Conservation (phyloP, 2,329 filamentous ascomycete genomes). For the Pyricularia sp. region DNA sequence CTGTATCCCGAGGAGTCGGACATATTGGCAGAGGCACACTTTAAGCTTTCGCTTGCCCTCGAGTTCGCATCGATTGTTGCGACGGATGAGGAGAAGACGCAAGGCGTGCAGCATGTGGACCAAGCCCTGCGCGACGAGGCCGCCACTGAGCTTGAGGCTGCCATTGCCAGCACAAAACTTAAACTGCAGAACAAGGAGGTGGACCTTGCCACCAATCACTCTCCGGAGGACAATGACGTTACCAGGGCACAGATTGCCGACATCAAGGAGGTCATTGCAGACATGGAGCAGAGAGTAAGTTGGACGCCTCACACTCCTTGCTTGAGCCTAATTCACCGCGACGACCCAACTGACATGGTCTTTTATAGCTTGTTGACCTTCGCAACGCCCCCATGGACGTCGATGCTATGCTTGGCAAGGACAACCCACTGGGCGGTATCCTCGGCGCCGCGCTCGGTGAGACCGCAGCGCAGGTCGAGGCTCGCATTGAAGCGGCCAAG, state of each 20-base stretch:
- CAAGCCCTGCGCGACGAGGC: conserved; percentile 64
- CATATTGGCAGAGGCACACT: conserved; percentile 88
- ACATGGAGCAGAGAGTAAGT: conserved; percentile 67
- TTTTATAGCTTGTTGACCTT: conserved; percentile 55
- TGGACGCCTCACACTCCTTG: conserved; percentile 9
- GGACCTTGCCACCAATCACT: conserved; percentile 51
- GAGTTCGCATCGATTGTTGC: conserved; percentile 81
- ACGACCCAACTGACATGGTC: neutral
- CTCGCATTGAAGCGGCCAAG: conserved; percentile 61
- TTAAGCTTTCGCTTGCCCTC: conserved; percentile 87
- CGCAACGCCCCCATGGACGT: conserved; percentile 52
- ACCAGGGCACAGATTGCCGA: conserved; percentile 56
- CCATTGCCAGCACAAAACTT: conserved; percentile 62
- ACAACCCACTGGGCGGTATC: conserved; percentile 40
- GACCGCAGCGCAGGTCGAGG: conserved; percentile 49
- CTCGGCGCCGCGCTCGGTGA: conserved; percentile 56
- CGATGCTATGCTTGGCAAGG: conserved; percentile 42
- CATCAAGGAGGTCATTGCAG: conserved; percentile 67
- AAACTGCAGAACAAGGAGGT: conserved; percentile 64
- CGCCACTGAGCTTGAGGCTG: conserved; percentile 59
- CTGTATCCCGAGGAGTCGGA: conserved; percentile 75
- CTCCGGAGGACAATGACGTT: conserved; percentile 57
- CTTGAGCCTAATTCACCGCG: conserved; percentile 8
- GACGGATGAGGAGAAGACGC: conserved; percentile 39
- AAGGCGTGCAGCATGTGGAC: conserved; percentile 46